Evolutionary conservation across 1,139 yeast species (phyloP).

Genomic region (Yamadazyma conglobata): DNA sequence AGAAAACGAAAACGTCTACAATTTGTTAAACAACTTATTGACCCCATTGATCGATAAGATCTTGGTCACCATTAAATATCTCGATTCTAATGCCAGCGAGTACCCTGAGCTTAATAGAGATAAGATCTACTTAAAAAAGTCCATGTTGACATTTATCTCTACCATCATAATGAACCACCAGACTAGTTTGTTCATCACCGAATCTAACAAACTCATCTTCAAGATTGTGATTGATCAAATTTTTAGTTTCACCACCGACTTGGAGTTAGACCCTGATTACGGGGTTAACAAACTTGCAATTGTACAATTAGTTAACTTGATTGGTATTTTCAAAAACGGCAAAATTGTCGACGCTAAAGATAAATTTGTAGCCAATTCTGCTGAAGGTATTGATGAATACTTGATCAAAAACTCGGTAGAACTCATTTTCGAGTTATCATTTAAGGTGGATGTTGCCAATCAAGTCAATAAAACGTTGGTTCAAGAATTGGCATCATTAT

Average conservation of each 20-base stretch:
- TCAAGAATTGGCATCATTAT: constrained; percentile 68
- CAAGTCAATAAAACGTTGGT: constrained; percentile 71
- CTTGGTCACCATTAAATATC: constrained; percentile 45
- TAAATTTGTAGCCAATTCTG: constrained; percentile 43
- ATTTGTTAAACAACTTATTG: constrained; percentile 67
- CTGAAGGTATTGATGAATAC: constrained; percentile 68
- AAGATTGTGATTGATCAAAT: constrained; percentile 64
- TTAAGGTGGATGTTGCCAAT: constrained; percentile 62
- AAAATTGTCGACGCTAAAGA: constrained; percentile 53
- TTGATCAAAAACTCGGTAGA: constrained; percentile 68
- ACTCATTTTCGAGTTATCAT: constrained; percentile 74
- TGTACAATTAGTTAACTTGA: constrained; percentile 64
- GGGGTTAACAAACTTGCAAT: constrained; percentile 59
- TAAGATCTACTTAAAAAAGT: constrained; percentile 58
- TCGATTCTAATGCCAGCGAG: constrained; percentile 10
- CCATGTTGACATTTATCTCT: constrained; percentile 66
- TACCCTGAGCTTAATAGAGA: constrained; percentile 55
- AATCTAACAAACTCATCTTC: constrained; percentile 59
- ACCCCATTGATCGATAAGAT: constrained; percentile 71
- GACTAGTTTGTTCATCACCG: constrained; percentile 71
- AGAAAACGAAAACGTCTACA: constrained; percentile 64
- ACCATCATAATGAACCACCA: constrained; percentile 73
- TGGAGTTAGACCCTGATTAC: constrained; percentile 18
- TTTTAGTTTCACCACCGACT: constrained; percentile 58
- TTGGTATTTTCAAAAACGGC: constrained; percentile 55